Evolutionary conservation across 352 stramenopile species (phyloP).

Genomic region (Pythium aquatile): DNA sequence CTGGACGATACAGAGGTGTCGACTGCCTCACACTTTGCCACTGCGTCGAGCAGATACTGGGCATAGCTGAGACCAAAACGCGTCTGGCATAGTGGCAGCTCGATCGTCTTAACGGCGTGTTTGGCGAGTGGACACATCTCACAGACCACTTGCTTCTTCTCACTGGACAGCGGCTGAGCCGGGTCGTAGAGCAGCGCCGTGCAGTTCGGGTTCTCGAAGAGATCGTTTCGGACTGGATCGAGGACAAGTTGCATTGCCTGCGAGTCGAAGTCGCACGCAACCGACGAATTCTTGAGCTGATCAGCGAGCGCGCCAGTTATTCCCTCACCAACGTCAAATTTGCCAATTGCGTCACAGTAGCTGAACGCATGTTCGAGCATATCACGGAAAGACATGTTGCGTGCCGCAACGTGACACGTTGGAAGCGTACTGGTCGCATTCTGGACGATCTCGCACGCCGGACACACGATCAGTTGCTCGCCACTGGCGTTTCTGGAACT

Average conservation of each 20-base stretch:
- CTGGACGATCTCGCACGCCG: background rate
- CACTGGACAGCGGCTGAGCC: background rate
- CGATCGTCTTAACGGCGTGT: background rate
- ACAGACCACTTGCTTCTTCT: slow-evolving; percentile 1
- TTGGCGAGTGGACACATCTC: slow-evolving; percentile 10
- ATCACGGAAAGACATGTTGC: background rate
- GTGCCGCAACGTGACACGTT: background rate
- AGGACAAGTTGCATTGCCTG: background rate
- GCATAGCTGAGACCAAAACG: slow-evolving; percentile 1
- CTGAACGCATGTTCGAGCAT: slow-evolving; percentile 1
- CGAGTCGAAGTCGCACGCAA: background rate
- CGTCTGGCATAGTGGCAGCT: slow-evolving; percentile 5
- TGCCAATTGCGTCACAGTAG: background rate
- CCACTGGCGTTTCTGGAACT: too few species aligned
- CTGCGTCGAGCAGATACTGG: background rate
- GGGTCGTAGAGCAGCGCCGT: slow-evolving; percentile 4
- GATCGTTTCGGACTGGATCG: background rate
- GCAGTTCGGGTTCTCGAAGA: background rate
- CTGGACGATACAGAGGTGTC: too few species aligned
- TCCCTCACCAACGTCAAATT: background rate
- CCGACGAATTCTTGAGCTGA: slow-evolving; percentile 6
- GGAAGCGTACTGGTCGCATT: background rate
- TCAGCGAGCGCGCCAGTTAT: background rate
- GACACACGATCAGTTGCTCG: background rate
- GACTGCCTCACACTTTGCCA: background rate